phyloP scores from a whole-genome alignment of 768 basidiomycete species.

The Xanthoconium stramineum region DNA sequence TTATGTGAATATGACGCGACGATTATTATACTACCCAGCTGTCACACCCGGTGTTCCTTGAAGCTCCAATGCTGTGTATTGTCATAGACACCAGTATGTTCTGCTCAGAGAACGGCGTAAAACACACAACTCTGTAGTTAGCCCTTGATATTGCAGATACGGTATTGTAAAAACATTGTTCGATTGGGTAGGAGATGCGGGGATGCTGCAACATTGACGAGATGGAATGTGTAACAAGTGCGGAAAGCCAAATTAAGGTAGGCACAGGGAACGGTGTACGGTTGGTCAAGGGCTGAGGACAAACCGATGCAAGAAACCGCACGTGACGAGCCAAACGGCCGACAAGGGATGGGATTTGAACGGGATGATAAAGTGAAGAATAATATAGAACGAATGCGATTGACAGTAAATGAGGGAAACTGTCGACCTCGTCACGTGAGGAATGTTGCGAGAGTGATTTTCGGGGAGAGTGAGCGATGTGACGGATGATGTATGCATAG shows the following conservation, averaged over 20 bases:
- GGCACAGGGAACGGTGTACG: conserved; percentile 30
- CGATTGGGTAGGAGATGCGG: conserved; percentile 36
- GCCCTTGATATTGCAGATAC: conserved; percentile 31
- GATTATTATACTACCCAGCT: too few relatives aligned
- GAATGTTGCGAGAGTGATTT: conserved; percentile 44
- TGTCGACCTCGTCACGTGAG: conserved; percentile 54
- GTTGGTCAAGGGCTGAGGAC: conserved; percentile 23
- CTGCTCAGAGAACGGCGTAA: conserved; percentile 5
- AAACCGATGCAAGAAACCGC: conserved; percentile 33
- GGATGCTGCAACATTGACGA: conserved; percentile 47
- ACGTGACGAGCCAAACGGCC: conserved; percentile 35
- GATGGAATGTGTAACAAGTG: conserved; percentile 30
- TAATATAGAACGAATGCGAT: conserved; percentile 70
- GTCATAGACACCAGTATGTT: conserved; percentile 11
- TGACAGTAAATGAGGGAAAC: conserved; percentile 41
- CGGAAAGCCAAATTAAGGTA: conserved; percentile 31
- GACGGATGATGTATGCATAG: conserved; percentile 56
- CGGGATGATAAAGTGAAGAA: conserved; percentile 76
- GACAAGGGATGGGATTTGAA: conserved; percentile 34
- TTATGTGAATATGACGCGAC: too few relatives aligned
- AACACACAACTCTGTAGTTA: not conserved
- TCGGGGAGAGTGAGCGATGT: conserved; percentile 42
- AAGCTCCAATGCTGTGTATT: conserved; percentile 11
- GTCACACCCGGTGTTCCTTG: not conserved
- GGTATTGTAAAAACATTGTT: conserved; percentile 40